These are phyloP conservation scores for Eucalyptus tenuipes DNA, from an alignment of 345 rosid genomes.

Conservation along the genomic window DNA sequence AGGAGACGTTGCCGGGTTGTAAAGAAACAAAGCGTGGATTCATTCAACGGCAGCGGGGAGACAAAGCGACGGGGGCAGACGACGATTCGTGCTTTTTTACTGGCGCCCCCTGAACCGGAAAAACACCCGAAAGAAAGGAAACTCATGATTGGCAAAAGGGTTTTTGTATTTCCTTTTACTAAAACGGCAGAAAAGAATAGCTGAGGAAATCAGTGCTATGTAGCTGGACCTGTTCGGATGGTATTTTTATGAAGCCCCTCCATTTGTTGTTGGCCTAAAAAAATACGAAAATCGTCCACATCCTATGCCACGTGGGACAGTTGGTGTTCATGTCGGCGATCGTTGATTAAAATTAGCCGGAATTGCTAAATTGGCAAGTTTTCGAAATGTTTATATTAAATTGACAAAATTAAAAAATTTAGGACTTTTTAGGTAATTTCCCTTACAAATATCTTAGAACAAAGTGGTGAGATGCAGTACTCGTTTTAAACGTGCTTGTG, in stretches of 20 bases:
- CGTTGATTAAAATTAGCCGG: accelerated
- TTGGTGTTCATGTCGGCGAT: accelerated
- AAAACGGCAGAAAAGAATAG: not conserved
- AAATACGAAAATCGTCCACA: accelerated
- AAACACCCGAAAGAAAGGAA: not conserved
- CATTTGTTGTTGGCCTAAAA: no score
- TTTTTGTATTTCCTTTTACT: not conserved
- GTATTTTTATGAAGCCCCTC: not conserved
- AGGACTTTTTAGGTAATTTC: accelerated
- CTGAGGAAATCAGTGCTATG: not conserved
- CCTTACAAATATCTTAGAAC: not conserved
- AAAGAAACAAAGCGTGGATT: not conserved
- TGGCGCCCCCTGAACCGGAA: not conserved
- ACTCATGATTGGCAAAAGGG: not conserved
- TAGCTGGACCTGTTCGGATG: not conserved
- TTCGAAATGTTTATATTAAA: no score
- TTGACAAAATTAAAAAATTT: accelerated
- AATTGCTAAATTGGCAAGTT: accelerated
- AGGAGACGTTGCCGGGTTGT: not conserved
- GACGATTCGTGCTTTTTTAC: not conserved
- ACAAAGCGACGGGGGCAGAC: not conserved
- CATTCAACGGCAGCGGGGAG: not conserved
- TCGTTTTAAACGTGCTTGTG: not conserved
- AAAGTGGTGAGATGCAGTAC: accelerated
- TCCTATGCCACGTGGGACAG: accelerated